A percentile compares a stretch with the other conserved stretches of the same genome.
These are phyloP conservation scores for Botrytis tulipae DNA, from an alignment of 2,329 filamentous ascomycete species.

Conservation along the genomic window DNA sequence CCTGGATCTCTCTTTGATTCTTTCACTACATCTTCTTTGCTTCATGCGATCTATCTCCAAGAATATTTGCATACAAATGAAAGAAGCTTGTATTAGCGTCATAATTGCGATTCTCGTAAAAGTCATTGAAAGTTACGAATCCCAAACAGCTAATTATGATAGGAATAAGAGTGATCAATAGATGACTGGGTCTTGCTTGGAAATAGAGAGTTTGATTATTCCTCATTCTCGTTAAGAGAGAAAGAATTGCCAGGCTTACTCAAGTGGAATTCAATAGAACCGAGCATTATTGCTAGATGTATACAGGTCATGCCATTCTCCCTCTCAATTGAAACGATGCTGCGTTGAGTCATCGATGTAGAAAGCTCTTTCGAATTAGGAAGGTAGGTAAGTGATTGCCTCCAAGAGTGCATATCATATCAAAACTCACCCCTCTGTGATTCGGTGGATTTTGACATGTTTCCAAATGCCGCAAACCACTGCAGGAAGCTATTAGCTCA, in stretches of 20 bases:
- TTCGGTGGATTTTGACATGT: not conserved
- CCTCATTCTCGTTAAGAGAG: not conserved
- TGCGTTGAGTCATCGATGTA: not conserved
- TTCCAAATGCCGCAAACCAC: not conserved
- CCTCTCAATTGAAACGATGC: not conserved
- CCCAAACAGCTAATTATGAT: not conserved
- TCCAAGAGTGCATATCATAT: not conserved
- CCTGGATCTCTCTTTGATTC: not conserved
- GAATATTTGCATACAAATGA: not conserved
- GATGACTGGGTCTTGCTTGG: not conserved
- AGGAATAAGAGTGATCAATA: not conserved
- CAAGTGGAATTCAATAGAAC: not conserved
- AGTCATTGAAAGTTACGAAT: not conserved
- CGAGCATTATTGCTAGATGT: not conserved
- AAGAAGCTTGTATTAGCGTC: not conserved
- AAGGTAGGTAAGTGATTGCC: not conserved
- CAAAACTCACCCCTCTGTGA: not conserved
- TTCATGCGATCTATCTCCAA: not conserved
- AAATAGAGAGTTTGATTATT: not conserved
- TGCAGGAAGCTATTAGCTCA: not conserved
- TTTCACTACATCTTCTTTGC: not conserved
- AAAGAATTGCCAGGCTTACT: not conserved
- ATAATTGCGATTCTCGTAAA: not conserved
- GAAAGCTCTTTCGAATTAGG: not conserved
- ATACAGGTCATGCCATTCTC: not conserved